Evolutionary conservation across 768 basidiomycete genomes (phyloP).

Genomic region (Asterophora lycoperdoides): DNA sequence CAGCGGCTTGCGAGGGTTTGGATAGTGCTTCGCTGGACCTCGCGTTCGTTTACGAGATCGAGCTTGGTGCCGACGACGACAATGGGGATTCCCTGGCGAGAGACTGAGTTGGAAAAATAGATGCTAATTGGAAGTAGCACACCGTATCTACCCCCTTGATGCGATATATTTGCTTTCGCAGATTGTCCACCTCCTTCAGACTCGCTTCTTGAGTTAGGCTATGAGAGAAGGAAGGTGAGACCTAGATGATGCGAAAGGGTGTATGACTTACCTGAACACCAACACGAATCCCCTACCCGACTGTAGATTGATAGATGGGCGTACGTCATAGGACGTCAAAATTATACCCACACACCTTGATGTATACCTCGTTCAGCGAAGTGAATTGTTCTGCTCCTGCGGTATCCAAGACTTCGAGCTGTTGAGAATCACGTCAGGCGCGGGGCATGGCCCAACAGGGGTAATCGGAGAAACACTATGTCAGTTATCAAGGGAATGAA

Average conservation of each 20-base stretch:
- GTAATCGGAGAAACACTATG: conserved; percentile 4
- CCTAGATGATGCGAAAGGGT: neutral
- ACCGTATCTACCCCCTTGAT: conserved; percentile 71
- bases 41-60: conserved; percentile 76
- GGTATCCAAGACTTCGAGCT: conserved; percentile 82
- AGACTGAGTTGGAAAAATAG: conserved; percentile 7
- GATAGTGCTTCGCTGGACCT: conserved; percentile 63
- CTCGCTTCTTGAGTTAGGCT: conserved; percentile 82
- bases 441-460: neutral
- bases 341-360: conserved; percentile 47
- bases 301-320: conserved; percentile 28
- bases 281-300: conserved; percentile 75
- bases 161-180: conserved; percentile 77
- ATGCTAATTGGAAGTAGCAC: conserved; percentile 17
- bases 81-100: conserved; percentile 60
- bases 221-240: conserved; percentile 6
- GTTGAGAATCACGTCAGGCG: conserved; percentile 6
- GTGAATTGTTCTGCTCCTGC: conserved; percentile 86
- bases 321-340: neutral
- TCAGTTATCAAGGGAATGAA: neutral
- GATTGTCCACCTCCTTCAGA: conserved; percentile 72
- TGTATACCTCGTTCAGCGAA: conserved; percentile 76
- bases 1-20: conserved; percentile 61
- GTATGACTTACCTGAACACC: conserved; percentile 61
- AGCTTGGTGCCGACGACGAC: conserved; percentile 85